Evolutionary conservation across 805 yeast genomes (phyloP).

Genomic region (Cyberlindnera euphorbiiphila): DNA sequence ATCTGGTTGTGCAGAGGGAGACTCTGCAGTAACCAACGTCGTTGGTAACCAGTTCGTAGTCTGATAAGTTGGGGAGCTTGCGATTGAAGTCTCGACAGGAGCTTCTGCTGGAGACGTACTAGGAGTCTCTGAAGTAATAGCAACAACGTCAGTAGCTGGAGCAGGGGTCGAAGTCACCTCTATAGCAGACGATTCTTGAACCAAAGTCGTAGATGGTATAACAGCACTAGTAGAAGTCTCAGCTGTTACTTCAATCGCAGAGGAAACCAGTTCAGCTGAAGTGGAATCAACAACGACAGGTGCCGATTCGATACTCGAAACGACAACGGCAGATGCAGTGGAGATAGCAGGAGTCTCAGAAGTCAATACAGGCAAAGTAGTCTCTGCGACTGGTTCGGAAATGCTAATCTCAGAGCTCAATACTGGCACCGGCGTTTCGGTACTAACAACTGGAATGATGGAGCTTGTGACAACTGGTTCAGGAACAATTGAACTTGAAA

Average conservation of each 20-base stretch:
- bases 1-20: constrained; percentile 24
- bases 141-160: too few relatives aligned
- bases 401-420: constrained; percentile 1
- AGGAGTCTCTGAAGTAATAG: not conserved
- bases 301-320: too few relatives aligned
- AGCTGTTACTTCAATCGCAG: too few relatives aligned
- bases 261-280: too few relatives aligned
- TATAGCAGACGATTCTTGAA: too few relatives aligned
- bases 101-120: not conserved
- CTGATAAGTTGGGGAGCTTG: not conserved
- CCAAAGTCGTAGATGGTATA: too few relatives aligned
- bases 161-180: not conserved
- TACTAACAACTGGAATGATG: constrained; percentile 3
- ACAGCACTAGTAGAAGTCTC: too few relatives aligned
- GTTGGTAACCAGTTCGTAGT: constrained; percentile 42
- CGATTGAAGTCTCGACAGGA: not conserved
- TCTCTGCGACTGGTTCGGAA: too few relatives aligned
- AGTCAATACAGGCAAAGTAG: too few relatives aligned
- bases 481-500: constrained; percentile 3
- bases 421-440: not conserved
- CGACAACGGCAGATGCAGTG: not conserved
- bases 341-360: not conserved
- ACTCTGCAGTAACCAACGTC: constrained; percentile 36
- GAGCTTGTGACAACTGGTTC: constrained; percentile 1
- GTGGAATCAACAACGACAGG: too few relatives aligned